Evolutionary conservation across 768 basidiomycete species (phyloP).

Genomic region (Termitomyces sp.): DNA sequence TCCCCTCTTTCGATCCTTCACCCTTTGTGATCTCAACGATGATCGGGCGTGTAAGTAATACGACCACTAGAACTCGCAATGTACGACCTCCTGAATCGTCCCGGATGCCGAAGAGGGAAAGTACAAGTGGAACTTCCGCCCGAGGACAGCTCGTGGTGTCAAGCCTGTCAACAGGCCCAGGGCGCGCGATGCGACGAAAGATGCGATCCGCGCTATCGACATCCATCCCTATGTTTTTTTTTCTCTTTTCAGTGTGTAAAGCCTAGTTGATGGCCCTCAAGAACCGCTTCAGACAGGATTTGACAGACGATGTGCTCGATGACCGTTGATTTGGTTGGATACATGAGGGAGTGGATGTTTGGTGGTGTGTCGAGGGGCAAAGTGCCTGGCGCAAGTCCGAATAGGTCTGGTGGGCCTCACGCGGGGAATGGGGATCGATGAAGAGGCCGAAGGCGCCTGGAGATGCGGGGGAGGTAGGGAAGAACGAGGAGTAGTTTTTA

Average conservation of each 20-base stretch:
- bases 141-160: background rate
- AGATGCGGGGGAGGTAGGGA: conserved; percentile 20
- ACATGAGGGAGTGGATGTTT: background rate
- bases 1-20: no score
- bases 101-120: no score
- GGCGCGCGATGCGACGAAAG: background rate
- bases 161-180: background rate
- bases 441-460: conserved; percentile 29
- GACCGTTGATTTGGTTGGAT: conserved; percentile 1
- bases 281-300: conserved; percentile 11
- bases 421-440: conserved; percentile 28
- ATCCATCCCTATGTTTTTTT: background rate
- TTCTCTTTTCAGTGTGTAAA: background rate
- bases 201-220: background rate
- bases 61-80: background rate
- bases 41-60: no score
- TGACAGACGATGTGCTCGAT: conserved; percentile 9
- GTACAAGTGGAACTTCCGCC: background rate
- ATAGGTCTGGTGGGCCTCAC: conserved; percentile 32
- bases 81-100: background rate
- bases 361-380: conserved; percentile 21
- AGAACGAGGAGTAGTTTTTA: conserved; percentile 18
- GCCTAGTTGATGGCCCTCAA: conserved; percentile 8
- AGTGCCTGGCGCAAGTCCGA: conserved; percentile 31
- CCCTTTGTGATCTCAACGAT: no score